Evolutionary conservation across 768 basidiomycete genomes (phyloP), one percentile per base, ranked within the genome.

Genomic region (Polyporus arcularius): DNA sequence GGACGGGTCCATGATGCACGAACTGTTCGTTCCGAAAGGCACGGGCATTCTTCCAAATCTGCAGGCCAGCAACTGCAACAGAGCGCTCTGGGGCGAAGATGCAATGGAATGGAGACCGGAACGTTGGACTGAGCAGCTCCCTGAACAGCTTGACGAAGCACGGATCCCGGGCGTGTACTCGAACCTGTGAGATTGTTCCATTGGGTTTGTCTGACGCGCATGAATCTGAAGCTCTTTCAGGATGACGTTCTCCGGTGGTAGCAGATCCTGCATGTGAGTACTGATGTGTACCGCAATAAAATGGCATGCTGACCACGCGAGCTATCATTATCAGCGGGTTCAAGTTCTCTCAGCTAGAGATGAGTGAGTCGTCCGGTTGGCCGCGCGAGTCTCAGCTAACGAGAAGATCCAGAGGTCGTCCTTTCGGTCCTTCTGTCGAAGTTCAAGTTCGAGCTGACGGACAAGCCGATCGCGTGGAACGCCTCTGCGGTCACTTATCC

Each of bases 31-130:
- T 16, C 78, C 76, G 0, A 78, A 73, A 6, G 71, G 72, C 45
- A 55, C 57, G 9, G 9, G n/a, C 21, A 14, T 58, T 9, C 2
- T 63, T 1, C 41, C 50, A 31, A 49, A 52, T 47, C 12, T 58
- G n/a, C 35, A 16, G 2, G 62, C 46, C 4, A 50, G 57, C 28
- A 64, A 64, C 57, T 48, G 21, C 3, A 60, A 57, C 16, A 39
- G 35, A 35, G 58, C 43, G 1, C 35, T 60, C 28, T 84, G 81
- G 78, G 83, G 84, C 3, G 57, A 71, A 1, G 76, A 79, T 42
- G 78, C 81, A 6, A 70, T 40, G 31, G 60, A 67, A 28, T 67
- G 63, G 62, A 61, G 55, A 32, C 65, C 65, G 12, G 63, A 67
- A 39, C 52, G 65, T 28, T 67, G 65, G 65, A 51, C 64, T 2